These are phyloP conservation scores for Phytopythium chamaehyphon DNA, from an alignment of 352 stramenopile species.

Conservation along the genomic window DNA sequence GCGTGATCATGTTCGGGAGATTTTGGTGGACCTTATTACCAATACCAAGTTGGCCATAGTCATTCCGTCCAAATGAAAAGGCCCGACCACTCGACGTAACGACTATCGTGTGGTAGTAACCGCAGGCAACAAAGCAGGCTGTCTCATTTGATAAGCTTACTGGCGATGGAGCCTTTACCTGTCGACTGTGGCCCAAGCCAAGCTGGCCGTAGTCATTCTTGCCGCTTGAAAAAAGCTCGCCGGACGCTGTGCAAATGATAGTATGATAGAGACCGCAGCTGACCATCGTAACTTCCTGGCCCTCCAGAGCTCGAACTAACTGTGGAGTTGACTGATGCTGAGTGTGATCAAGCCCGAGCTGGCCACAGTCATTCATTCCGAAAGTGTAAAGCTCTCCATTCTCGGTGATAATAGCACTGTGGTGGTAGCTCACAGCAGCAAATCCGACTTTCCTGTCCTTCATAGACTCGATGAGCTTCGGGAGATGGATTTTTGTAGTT, in stretches of 20 bases:
- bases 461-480: constrained; percentile 80
- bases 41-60: constrained; percentile 86
- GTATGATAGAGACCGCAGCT: constrained; percentile 84
- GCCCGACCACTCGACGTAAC: constrained; percentile 59
- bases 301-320: constrained; percentile 70
- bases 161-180: constrained; percentile 63
- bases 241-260: constrained; percentile 60
- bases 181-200: constrained; percentile 69
- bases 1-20: constrained; percentile 53
- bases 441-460: constrained; percentile 82
- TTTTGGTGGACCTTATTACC: constrained; percentile 85
- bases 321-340: constrained; percentile 71
- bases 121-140: constrained; percentile 77
- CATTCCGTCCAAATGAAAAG: constrained; percentile 83
- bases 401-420: constrained; percentile 76
- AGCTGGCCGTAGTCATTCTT: constrained; percentile 90
- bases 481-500: constrained; percentile 78
- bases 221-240: constrained; percentile 72
- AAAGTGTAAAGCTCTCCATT: constrained; percentile 82
- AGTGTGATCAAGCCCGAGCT: constrained; percentile 80
- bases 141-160: constrained; percentile 65
- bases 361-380: constrained; percentile 88
- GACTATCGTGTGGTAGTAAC: constrained; percentile 84
- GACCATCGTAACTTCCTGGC: constrained; percentile 72
- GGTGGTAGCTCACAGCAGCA: constrained; percentile 83